These are phyloP conservation scores for Ichthyophthirius multifiliis DNA, from an alignment of 169 alveolate genomes.

Conservation along the genomic window DNA sequence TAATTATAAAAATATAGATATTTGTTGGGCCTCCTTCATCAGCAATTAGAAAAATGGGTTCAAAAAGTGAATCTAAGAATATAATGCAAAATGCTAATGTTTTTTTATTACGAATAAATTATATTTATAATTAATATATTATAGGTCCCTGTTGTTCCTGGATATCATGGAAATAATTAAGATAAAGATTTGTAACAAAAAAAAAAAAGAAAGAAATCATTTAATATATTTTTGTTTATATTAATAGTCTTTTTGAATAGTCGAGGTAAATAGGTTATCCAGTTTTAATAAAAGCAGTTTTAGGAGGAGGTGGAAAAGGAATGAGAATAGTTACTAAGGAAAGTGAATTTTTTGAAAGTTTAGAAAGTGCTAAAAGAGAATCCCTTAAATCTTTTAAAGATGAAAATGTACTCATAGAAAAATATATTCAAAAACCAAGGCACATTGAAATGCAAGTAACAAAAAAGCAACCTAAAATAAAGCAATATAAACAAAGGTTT, in stretches of 20 bases:
- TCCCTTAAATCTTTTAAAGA: slow-evolving; percentile 73
- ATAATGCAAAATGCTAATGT: slow-evolving; percentile 70
- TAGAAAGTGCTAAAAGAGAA: slow-evolving; percentile 80
- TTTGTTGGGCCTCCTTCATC: slow-evolving; percentile 83
- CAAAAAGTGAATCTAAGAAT: slow-evolving; percentile 79
- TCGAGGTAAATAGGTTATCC: slow-evolving; percentile 79
- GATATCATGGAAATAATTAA: slow-evolving; percentile 69
- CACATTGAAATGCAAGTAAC: slow-evolving; percentile 80
- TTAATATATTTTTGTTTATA: neutral
- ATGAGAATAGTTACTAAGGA: slow-evolving; percentile 75
- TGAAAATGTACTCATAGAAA: slow-evolving; percentile 77
- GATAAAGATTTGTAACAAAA: slow-evolving; percentile 50
- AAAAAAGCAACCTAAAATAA: neutral
- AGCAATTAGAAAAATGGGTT: slow-evolving; percentile 83
- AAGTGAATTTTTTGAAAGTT: slow-evolving; percentile 51
- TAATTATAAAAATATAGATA: neutral
- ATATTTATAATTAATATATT: neutral
- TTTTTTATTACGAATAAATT: neutral
- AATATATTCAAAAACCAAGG: slow-evolving; percentile 67
- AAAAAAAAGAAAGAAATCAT: neutral
- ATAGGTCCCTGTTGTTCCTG: slow-evolving; percentile 80
- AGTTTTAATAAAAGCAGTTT: slow-evolving; percentile 81
- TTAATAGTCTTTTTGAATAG: slow-evolving; percentile 31
- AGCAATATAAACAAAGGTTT: slow-evolving; percentile 22
- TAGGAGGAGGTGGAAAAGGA: slow-evolving; percentile 91